Evolutionary conservation across 2,329 filamentous ascomycete genomes (phyloP).

Genomic region (Incumbomyces lentus): DNA sequence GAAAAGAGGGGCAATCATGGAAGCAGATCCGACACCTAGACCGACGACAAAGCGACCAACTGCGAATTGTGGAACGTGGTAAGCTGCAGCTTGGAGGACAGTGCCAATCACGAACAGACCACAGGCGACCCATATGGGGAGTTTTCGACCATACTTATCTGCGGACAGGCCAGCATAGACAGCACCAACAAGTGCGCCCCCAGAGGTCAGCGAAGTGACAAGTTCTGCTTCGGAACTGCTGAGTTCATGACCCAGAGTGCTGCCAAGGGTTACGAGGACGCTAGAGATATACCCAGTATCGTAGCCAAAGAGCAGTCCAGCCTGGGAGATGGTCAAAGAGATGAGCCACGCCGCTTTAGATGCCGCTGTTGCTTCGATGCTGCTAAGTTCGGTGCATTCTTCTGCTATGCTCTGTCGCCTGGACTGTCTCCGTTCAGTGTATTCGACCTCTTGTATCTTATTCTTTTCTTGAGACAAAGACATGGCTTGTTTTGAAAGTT

Average conservation of each 20-base stretch:
- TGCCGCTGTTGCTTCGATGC: constrained; percentile 5
- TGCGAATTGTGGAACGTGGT: constrained; percentile 56
- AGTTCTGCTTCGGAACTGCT: constrained; percentile 39
- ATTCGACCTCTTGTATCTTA: no score
- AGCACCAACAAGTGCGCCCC: constrained; percentile 73
- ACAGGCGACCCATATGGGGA: constrained; percentile 67
- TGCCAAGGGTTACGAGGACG: constrained; percentile 32
- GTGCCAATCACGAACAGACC: constrained; percentile 68
- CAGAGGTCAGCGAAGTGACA: constrained; percentile 44
- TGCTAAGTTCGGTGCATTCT: constrained; percentile 1
- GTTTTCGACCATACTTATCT: constrained; percentile 62
- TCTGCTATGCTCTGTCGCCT: constrained; percentile 1
- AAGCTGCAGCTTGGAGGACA: constrained; percentile 60
- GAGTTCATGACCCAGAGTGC: constrained; percentile 29
- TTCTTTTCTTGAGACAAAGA: no score
- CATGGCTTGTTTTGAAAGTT: no score
- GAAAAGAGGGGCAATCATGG: constrained; percentile 88
- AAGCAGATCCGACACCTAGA: constrained; percentile 73
- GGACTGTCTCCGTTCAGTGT: not conserved
- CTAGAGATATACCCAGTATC: constrained; percentile 37
- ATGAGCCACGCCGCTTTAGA: constrained; percentile 26
- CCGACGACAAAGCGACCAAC: constrained; percentile 71
- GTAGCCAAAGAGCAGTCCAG: constrained; percentile 30
- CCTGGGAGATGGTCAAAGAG: constrained; percentile 27
- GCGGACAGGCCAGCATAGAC: constrained; percentile 70